Evolutionary conservation across 2,329 filamentous ascomycete species (phyloP).

Genomic region (Aspergillus quadrilineatus): DNA sequence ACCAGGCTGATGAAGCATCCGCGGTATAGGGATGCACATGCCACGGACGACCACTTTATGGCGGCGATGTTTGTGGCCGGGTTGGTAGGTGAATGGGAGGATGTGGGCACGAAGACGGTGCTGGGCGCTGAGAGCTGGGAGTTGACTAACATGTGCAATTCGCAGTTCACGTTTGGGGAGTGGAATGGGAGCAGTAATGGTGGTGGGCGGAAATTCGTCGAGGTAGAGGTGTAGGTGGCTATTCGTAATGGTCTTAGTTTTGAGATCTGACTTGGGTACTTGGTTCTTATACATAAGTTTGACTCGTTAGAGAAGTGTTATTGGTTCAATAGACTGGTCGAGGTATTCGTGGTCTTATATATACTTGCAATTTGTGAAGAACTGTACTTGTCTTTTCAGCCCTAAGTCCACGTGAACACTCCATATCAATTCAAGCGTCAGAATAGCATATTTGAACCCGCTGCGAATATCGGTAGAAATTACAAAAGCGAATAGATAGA

Average conservation of each 20-base stretch:
- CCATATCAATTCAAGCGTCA: too few species aligned
- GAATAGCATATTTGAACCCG: too few species aligned
- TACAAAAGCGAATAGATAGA: too few species aligned
- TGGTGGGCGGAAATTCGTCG: not conserved
- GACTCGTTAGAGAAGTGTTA: too few species aligned
- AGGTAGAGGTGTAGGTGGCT: not conserved
- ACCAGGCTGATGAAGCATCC: conserved; percentile 69
- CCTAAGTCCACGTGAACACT: too few species aligned
- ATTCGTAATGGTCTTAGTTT: not conserved
- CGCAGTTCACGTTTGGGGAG: conserved; percentile 56
- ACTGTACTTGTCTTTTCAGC: too few species aligned
- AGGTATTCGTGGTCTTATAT: too few species aligned
- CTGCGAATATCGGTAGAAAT: too few species aligned
- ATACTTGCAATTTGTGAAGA: too few species aligned
- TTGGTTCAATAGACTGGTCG: too few species aligned
- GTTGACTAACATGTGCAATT: conserved; percentile 64
- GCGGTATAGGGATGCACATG: conserved; percentile 64
- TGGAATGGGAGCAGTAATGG: conserved; percentile 23
- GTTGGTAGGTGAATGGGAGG: conserved; percentile 50
- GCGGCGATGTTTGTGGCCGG: conserved; percentile 64
- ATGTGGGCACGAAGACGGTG: conserved; percentile 36
- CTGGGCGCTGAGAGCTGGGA: conserved; percentile 63
- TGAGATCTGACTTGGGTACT: too few species aligned
- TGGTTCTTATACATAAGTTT: too few species aligned
- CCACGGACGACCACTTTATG: conserved; percentile 71